Evolutionary conservation across 148 eudicot genomes (phyloP), one percentile per base, ranked within the genome.

Genomic region (Chenopodium album): DNA sequence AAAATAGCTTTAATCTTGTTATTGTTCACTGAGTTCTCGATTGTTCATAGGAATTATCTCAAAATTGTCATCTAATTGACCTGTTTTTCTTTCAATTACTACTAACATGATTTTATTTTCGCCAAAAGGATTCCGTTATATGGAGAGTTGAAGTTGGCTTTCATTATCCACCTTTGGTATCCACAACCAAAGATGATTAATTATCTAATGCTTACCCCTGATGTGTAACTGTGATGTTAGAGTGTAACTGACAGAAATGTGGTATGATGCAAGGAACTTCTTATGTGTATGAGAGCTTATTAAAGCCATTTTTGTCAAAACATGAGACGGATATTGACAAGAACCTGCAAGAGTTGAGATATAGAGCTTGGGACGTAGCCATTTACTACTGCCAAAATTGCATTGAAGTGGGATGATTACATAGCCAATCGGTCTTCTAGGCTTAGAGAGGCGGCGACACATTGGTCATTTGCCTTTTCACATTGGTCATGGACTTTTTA

Each of bases 151-250:
- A 94, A 93, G 84, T 82, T 94, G 83, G 97, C 92, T 4, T 87
- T 94, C 71, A 88, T 92, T n/a, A 89, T 94, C 80, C 92, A 90
- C 82, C 86, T 94, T 8, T 94, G 98, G 97, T 89, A 91, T 85
- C 26, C 98, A 2, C 89, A 90, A 82, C 93, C 95, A 1, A 92
- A 83, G 94, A 96, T 92, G 85, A 79, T 54, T 54, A 10, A 12
- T 16, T 54, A 52, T 9, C 12, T 9, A 52, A 2, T 52, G 34
- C 34, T 32, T 32, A 52, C 56, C 16, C 16, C 56, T 52, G 14
- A 54, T 12, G 14, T 54, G 59, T 54, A 54, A 11, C 12, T 54
- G 17, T 1, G 4, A 54, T 54, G 13, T 13, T 54, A 9, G 26
- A 16, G 28, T 47, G 41, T 56, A 19, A 69, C 37, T 31, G 28